Base-by-base conservation (phyloP, 202 grass and related monocot genomes). In the Miscanthus sacchariflorus region DNA sequence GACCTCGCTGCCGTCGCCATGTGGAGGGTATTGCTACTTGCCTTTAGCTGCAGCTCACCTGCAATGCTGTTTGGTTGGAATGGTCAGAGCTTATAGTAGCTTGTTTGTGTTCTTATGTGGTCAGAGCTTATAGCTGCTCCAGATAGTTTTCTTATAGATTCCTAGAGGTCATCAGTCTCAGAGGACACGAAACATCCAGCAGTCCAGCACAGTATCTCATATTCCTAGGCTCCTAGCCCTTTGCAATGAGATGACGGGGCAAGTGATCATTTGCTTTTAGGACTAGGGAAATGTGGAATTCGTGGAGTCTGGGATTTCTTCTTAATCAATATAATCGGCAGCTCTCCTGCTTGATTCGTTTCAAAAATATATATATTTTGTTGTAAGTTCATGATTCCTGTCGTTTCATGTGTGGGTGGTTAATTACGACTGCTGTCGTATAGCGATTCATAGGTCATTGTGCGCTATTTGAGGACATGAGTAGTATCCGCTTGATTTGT, bases 1-100 rank as follows among this genome's bases (percentile, higher is more conserved):
- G 93, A 94, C 81, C 94, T 95, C 71, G 94, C 93, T 42, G 93
- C 92, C 4, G 90, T 98, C 71, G 96, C 96, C 59, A 94, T 94
- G 87, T 98, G 91, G 90, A 86, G 92, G 92, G 96, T 98, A 85
- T 52, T 75, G 7, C 0, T 11, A 36, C 70, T 78, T 28, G 7
- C 54, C 77, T 44, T 81, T 54, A 21, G 2, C 42, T 70, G 56
- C 24, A 33, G 18, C 35, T 42, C 35, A 2, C 6, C 77, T 36
- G 43, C 46, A 82, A 78, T 85, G 78, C 72, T 3, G 18, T 43
- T 67, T 77, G 77, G 36, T 68, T 67, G n/a, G 11, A 54, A 56
- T 52, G 56, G 19, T 77, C 77, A 25, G 70, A 48, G 6, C 18
- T 6, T 59, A 15, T 45, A 70, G 65, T 86, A 52, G 39, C 21